These are phyloP conservation scores for Aureobasidium sp. DNA, from an alignment of 2,329 filamentous ascomycete species.

Conservation along the genomic window DNA sequence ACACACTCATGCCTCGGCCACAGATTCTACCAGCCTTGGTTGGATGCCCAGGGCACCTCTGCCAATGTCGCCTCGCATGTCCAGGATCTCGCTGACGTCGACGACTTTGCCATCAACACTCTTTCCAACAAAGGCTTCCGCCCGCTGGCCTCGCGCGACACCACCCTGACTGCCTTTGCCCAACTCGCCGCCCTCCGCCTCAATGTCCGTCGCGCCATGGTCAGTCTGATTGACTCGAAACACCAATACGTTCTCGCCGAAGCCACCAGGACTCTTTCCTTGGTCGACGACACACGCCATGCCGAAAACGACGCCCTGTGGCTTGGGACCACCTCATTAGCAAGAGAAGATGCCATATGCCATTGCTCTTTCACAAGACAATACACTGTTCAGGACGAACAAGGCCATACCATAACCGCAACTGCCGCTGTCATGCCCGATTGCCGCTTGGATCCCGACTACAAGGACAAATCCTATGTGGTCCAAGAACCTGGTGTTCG, in stretches of 20 bases:
- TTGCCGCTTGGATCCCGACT: constrained; percentile 25
- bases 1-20: background rate
- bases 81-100: background rate
- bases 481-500: constrained; percentile 20
- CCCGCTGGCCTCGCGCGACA: constrained; percentile 23
- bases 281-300: constrained; percentile 29
- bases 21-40: constrained; percentile 19
- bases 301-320: constrained; percentile 24
- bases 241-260: constrained; percentile 44
- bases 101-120: constrained; percentile 11
- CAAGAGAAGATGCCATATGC: constrained; percentile 25
- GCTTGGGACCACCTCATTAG: constrained; percentile 25
- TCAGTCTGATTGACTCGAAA: constrained; percentile 39
- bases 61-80: constrained; percentile 19
- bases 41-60: constrained; percentile 18
- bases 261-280: constrained; percentile 34
- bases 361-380: constrained; percentile 13
- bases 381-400: constrained; percentile 3
- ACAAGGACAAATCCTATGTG: constrained; percentile 24
- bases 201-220: constrained; percentile 26
- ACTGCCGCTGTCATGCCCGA: constrained; percentile 16
- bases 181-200: constrained; percentile 30
- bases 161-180: constrained; percentile 25
- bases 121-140: constrained; percentile 19
- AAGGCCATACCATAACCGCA: background rate